A percentile compares a stretch with the other conserved stretches of the same genome.
phyloP scores from a whole-genome alignment of 2,329 filamentous ascomycete species.

The Paramyrothecium roridum region DNA sequence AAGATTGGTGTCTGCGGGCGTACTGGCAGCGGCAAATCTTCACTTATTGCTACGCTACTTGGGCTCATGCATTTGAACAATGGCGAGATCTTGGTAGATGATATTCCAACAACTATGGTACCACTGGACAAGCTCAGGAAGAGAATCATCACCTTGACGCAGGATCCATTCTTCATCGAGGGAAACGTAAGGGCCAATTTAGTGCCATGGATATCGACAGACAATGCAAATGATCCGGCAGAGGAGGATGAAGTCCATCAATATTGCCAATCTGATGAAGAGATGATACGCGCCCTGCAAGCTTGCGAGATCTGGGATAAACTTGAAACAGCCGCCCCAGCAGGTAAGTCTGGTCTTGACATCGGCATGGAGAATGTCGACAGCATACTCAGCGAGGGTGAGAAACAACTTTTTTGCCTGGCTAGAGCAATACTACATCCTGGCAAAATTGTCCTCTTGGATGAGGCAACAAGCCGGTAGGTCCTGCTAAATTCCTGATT shows the following conservation, averaged over 20 bases:
- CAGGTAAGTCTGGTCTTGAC: too few species aligned
- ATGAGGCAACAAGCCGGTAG: slow-evolving; percentile 36
- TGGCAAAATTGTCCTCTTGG: slow-evolving; percentile 39
- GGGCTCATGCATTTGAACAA: slow-evolving; percentile 40
- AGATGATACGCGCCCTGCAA: slow-evolving; percentile 34
- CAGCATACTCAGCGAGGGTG: slow-evolving; percentile 39
- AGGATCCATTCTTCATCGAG: slow-evolving; percentile 46
- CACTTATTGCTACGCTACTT: slow-evolving; percentile 43
- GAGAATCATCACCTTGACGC: slow-evolving; percentile 42
- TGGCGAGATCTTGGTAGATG: slow-evolving; percentile 39
- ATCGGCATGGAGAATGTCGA: too few species aligned
- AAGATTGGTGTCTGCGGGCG: slow-evolving; percentile 51
- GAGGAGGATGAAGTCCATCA: slow-evolving; percentile 41
- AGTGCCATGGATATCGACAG: too few species aligned
- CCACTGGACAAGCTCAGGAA: slow-evolving; percentile 39
- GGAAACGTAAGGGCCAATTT: slow-evolving; percentile 45
- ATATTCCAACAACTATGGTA: slow-evolving; percentile 33
- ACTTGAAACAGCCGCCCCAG: too few species aligned
- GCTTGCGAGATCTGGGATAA: slow-evolving; percentile 33
- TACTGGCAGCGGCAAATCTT: slow-evolving; percentile 50
- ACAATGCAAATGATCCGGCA: too few species aligned
- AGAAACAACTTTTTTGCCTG: slow-evolving; percentile 49
- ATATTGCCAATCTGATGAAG: slow-evolving; percentile 23
- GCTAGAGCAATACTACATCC: slow-evolving; percentile 41
- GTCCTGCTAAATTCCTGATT: slow-evolving; percentile 25